A percentile compares a stretch with the other conserved stretches of the same genome.
Conservation (phyloP, 352 stramenopile genomes). For the Globisporangium spiculum region DNA sequence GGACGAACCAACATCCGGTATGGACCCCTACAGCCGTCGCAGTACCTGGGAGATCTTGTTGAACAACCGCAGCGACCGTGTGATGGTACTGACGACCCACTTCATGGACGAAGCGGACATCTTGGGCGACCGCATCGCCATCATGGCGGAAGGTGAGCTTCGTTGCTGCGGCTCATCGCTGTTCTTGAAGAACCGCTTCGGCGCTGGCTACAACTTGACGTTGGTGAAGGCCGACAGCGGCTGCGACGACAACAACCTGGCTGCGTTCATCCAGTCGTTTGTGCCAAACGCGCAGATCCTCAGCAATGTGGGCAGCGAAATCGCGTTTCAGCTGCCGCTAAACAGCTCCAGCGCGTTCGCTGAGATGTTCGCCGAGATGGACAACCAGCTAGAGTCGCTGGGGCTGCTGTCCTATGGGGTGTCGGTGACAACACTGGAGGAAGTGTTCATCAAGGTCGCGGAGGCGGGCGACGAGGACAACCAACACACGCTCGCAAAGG, state of each 20-base stretch:
- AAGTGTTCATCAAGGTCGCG: neutral
- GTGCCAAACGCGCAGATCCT: neutral
- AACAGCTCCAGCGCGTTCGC: neutral
- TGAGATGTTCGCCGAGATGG: neutral
- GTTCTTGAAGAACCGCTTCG: constrained; percentile 37
- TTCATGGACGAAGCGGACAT: constrained; percentile 94
- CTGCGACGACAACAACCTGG: neutral
- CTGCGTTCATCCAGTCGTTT: neutral
- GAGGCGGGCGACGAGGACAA: neutral
- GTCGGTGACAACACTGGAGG: neutral
- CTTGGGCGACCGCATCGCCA: constrained; percentile 77
- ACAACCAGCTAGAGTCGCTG: neutral
- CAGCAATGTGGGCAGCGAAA: neutral
- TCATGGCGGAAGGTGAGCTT: constrained; percentile 83
- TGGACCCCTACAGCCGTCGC: neutral
- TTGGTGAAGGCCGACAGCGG: neutral
- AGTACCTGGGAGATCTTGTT: constrained; percentile 82
- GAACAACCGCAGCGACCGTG: constrained; percentile 49
- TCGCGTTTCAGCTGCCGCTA: neutral
- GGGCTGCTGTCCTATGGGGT: neutral
- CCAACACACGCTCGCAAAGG: neutral
- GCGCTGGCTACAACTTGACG: neutral
- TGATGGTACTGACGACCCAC: constrained; percentile 92
- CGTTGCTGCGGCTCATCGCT: constrained; percentile 71
- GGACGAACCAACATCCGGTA: neutral